Conservation (phyloP, 2,329 filamentous ascomycete genomes). For the Fusarium paranaense region DNA sequence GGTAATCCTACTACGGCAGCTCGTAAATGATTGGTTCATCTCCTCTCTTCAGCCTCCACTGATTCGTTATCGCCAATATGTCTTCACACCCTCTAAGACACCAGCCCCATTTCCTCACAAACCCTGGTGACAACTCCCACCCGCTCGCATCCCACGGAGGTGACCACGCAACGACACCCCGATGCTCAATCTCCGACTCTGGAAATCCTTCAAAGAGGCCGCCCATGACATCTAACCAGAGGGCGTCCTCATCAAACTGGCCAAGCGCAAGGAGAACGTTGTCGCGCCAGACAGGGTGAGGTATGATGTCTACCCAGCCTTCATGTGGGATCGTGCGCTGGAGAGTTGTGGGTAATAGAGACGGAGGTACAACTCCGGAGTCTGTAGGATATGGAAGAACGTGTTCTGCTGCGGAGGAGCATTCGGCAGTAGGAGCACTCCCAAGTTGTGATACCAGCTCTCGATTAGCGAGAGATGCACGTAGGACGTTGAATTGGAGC, state of each 20-base stretch:
- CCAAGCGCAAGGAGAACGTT: slow-evolving; percentile 50
- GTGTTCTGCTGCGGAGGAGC: not conserved
- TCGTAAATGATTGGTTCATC: slow-evolving; percentile 13
- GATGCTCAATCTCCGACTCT: slow-evolving; percentile 53
- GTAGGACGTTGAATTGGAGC: slow-evolving; percentile 6
- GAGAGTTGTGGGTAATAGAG: not conserved
- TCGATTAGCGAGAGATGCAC: not conserved
- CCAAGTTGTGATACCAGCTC: not conserved
- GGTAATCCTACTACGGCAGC: not conserved
- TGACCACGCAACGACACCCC: slow-evolving; percentile 57
- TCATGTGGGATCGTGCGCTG: slow-evolving; percentile 48
- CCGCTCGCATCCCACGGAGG: slow-evolving; percentile 39
- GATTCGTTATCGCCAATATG: slow-evolving; percentile 29
- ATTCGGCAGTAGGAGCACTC: not conserved
- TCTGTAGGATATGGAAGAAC: not conserved
- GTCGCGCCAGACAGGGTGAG: slow-evolving; percentile 51
- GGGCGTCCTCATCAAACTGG: slow-evolving; percentile 56
- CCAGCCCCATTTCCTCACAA: slow-evolving; percentile 40
- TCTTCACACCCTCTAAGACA: slow-evolving; percentile 15
- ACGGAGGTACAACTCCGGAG: not conserved
- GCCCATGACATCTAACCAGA: slow-evolving; percentile 57
- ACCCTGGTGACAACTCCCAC: slow-evolving; percentile 38
- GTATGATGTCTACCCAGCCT: slow-evolving; percentile 56
- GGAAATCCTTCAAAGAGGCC: slow-evolving; percentile 58
- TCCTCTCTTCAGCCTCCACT: slow-evolving; percentile 26